Evolutionary conservation across 225 moss, liverwort and hornwort species (phyloP).

Genomic region (Ulota crispa): DNA sequence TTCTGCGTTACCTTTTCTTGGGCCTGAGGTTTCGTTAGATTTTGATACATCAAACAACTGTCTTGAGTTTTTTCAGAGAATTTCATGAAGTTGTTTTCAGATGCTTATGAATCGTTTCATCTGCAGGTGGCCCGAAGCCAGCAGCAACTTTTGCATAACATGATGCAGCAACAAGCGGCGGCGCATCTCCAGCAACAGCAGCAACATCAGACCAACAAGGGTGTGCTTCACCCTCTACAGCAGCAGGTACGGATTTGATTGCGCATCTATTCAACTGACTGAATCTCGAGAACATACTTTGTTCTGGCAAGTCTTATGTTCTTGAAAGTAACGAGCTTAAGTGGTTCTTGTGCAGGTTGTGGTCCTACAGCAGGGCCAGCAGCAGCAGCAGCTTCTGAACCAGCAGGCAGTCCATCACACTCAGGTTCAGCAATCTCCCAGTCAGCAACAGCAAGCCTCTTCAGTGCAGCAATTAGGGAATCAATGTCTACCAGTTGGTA

Average conservation of each 20-base stretch:
- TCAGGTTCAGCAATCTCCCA: slow-evolving; percentile 46
- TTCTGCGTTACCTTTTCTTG: not conserved
- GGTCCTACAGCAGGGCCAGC: slow-evolving; percentile 62
- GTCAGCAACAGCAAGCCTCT: slow-evolving; percentile 43
- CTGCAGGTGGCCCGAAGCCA: slow-evolving; percentile 47
- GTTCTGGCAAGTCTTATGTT: not conserved
- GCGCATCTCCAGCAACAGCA: slow-evolving; percentile 58
- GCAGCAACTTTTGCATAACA: slow-evolving; percentile 50
- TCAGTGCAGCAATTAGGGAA: slow-evolving; percentile 42
- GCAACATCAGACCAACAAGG: slow-evolving; percentile 53
- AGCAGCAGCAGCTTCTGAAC: slow-evolving; percentile 45
- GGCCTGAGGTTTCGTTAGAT: not conserved
- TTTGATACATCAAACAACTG: not conserved
- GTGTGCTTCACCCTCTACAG: slow-evolving; percentile 53
- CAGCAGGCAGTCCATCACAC: slow-evolving; percentile 55
- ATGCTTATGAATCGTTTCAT: slow-evolving; percentile 7
- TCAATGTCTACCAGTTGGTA: slow-evolving; percentile 32
- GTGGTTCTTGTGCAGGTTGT: slow-evolving; percentile 40
- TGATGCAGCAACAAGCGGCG: slow-evolving; percentile 56
- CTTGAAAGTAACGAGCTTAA: slow-evolving; percentile 8
- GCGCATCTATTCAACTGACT: not conserved
- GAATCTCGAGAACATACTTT: not conserved
- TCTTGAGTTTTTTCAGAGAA: not conserved
- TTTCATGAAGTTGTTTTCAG: not conserved
- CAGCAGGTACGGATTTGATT: slow-evolving; percentile 38